Conservation (phyloP, 371 early-diverging fungal species). For the Mortierella sp. region DNA sequence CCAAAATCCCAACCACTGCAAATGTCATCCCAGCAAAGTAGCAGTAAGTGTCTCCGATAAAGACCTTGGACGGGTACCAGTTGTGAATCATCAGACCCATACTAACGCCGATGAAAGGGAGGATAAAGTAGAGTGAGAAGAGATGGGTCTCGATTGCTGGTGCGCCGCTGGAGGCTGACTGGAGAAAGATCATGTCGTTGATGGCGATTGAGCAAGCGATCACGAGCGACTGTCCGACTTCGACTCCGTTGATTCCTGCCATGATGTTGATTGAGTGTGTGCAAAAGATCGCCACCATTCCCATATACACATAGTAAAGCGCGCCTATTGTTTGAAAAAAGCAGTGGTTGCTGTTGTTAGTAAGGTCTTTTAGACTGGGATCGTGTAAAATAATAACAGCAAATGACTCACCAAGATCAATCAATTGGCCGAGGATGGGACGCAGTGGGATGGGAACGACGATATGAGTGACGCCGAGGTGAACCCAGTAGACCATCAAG, state of each 20-base stretch:
- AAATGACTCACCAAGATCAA: slow-evolving; percentile 83
- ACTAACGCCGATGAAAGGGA: slow-evolving; percentile 93
- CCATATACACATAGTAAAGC: slow-evolving; percentile 95
- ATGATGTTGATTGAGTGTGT: slow-evolving; percentile 99
- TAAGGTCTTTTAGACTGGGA: no score
- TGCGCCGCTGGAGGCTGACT: slow-evolving; percentile 61
- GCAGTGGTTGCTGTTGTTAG: neutral
- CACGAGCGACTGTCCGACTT: slow-evolving; percentile 93
- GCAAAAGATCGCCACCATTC: slow-evolving; percentile 90
- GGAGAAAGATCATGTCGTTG: slow-evolving; percentile 82
- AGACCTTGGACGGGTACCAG: slow-evolving; percentile 93
- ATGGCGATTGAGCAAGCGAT: slow-evolving; percentile 88
- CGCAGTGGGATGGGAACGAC: slow-evolving; percentile 89
- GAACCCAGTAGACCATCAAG: slow-evolving; percentile 94
- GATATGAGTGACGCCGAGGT: slow-evolving; percentile 89
- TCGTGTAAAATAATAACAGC: no score
- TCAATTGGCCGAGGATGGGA: slow-evolving; percentile 73
- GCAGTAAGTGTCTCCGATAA: slow-evolving; percentile 98
- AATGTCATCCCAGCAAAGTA: slow-evolving; percentile 99
- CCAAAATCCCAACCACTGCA: slow-evolving; percentile 94
- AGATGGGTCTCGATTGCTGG: slow-evolving; percentile 80
- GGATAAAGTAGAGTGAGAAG: slow-evolving; percentile 87
- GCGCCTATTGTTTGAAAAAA: slow-evolving; percentile 63
- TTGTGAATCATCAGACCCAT: slow-evolving; percentile 85
- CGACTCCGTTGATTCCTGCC: slow-evolving; percentile 99